phyloP scores from a whole-genome alignment of 768 basidiomycete genomes.

The Pleurotus tuoliensis region DNA sequence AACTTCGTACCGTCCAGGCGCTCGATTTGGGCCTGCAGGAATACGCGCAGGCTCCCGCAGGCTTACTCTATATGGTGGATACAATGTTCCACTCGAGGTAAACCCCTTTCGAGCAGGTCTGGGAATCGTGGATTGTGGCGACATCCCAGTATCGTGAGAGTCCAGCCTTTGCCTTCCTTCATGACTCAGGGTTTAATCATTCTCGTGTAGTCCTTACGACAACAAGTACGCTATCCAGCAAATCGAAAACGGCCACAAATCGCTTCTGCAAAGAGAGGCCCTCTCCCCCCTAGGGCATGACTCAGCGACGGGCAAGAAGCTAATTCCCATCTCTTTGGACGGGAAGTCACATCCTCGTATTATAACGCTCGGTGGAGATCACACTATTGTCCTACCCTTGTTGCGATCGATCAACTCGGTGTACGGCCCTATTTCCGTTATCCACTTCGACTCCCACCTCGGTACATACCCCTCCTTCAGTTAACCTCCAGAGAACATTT shows the following conservation, averaged over 20 bases:
- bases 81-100: conserved; percentile 69
- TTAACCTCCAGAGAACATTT: conserved; percentile 13
- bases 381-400: conserved; percentile 66
- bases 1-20: conserved; percentile 78
- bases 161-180: neutral
- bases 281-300: conserved; percentile 64
- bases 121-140: conserved; percentile 72
- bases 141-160: conserved; percentile 64
- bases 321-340: conserved; percentile 59
- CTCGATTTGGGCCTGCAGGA: conserved; percentile 82
- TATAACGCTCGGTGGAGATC: conserved; percentile 84
- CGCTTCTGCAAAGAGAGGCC: conserved; percentile 59
- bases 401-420: conserved; percentile 70
- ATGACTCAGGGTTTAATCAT: neutral
- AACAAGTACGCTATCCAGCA: conserved; percentile 70
- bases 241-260: conserved; percentile 70
- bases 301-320: conserved; percentile 49
- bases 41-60: conserved; percentile 78
- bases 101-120: conserved; percentile 71
- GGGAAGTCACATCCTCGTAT: conserved; percentile 76
- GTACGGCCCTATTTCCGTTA: conserved; percentile 78
- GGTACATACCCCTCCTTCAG: conserved; percentile 17
- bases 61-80: conserved; percentile 71
- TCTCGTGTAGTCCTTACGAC: conserved; percentile 56
- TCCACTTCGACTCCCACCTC: conserved; percentile 86